These are phyloP conservation scores for Capsicum pubescens DNA, from an alignment of 257 asterid genomes.

Conservation along the genomic window DNA sequence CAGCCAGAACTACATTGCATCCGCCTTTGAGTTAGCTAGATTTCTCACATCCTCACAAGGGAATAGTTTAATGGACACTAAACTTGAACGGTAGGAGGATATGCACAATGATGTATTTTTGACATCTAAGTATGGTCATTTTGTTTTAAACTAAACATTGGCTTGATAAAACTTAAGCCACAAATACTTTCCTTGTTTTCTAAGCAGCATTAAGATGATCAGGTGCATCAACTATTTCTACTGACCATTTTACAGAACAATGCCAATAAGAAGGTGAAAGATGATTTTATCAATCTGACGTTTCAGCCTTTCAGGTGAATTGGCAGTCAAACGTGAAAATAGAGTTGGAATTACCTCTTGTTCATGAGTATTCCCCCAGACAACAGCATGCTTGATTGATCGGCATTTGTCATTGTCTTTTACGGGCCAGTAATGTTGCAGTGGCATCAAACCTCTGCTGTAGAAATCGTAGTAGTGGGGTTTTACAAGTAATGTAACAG, in stretches of 20 bases:
- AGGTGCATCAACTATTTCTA: background rate
- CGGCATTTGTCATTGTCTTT: slow-evolving; percentile 67
- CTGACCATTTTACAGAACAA: background rate
- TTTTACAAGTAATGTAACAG: slow-evolving; percentile 61
- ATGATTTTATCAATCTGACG: background rate
- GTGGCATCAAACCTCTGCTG: slow-evolving; percentile 79
- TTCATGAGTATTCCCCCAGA: slow-evolving; percentile 76
- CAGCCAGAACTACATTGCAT: background rate
- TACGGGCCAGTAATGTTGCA: slow-evolving; percentile 89
- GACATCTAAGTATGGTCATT: background rate
- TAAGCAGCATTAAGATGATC: background rate
- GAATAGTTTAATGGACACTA: background rate
- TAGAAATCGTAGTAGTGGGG: slow-evolving; percentile 81
- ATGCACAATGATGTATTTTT: background rate
- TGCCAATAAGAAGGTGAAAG: background rate
- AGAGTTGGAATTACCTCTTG: slow-evolving; percentile 44
- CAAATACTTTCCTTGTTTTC: background rate
- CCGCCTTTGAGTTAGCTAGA: background rate
- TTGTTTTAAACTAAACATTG: background rate
- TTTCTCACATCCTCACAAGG: background rate
- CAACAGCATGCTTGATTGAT: slow-evolving; percentile 82
- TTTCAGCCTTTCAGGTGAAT: background rate
- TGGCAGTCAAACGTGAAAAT: background rate
- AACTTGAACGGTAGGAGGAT: background rate
- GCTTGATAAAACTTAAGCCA: background rate